A percentile compares a stretch with the other conserved stretches of the same genome.
phyloP scores from a whole-genome alignment of 164 flowering plant species.

The Magnolia kwangsiensis region DNA sequence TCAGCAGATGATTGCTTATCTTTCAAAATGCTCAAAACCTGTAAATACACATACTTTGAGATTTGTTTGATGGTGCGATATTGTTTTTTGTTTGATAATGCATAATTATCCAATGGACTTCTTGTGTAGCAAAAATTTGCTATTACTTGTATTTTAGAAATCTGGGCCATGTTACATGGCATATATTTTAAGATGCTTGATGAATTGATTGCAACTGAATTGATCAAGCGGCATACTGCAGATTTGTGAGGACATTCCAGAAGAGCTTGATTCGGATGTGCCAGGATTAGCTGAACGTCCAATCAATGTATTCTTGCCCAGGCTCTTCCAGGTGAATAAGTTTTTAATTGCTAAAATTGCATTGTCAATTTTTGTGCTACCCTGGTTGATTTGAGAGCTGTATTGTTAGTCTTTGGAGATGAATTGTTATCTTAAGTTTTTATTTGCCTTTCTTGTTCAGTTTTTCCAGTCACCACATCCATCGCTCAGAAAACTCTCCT shows the following conservation, averaged over 20 bases:
- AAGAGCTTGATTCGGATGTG: constrained; percentile 85
- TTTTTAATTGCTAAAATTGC: constrained; percentile 7
- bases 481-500: constrained; percentile 77
- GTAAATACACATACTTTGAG: too few relatives aligned
- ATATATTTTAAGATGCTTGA: background rate
- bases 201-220: constrained; percentile 1
- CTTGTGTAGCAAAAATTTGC: too few relatives aligned
- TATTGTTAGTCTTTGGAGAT: background rate
- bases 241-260: constrained; percentile 98
- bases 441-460: constrained; percentile 35
- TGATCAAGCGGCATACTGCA: constrained; percentile 25
- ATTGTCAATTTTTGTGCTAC: background rate
- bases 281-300: constrained; percentile 88
- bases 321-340: constrained; percentile 65
- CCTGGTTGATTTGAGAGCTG: constrained; percentile 6
- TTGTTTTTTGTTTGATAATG: too few relatives aligned
- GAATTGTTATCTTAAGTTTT: background rate
- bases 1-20: too few relatives aligned
- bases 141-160: too few relatives aligned
- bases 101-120: too few relatives aligned
- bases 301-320: constrained; percentile 79
- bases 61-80: too few relatives aligned
- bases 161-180: background rate
- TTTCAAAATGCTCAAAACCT: too few relatives aligned
- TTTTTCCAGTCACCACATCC: constrained; percentile 89